Evolutionary conservation across 2,329 filamentous ascomycete species (phyloP), one percentile per base, ranked within the genome.

Genomic region (Trichothecium sympodiale): DNA sequence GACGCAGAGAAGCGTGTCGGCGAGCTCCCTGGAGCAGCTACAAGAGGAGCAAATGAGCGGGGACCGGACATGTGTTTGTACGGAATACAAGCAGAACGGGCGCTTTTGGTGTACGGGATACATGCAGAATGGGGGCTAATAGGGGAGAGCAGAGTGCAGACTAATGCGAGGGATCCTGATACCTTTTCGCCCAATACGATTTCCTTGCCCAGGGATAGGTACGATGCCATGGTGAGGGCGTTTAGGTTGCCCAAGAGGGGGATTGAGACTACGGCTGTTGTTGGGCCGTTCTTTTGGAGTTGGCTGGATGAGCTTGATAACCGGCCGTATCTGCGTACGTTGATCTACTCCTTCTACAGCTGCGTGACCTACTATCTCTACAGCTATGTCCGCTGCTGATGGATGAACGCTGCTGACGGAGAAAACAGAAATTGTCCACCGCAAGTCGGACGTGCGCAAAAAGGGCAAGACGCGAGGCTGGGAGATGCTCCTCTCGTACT

Each of bases 401-500:
- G 20, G 6, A 25, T 25, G 10, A 10, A 25, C 6, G 20, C n/a
- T 6, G 20, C 20, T 6, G 20, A 10, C 6, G 20, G 20, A 10
- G 10, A 25, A 25, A 25, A 31, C 17, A 72, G 68, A 79, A 47
- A 71, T 79, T 44, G 65, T 79, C 40, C 75, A 74, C 48, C 69
- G 75, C 44, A 79, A 79, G 53, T 76, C 71, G n/a, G 74, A 79
- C 47, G 74, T 79, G 25, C 69, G 71, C 34, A 79, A 79, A 50
- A 77, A 73, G 56, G 74, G 72, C 41, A 65, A 63, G 47, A 79
- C 74, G 13, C 68, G 75, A 37, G 75, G 75, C 31, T 79, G 73
- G 72, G 75, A 79, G 55, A 61, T 77, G 37, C 74, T 75, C 61
- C 64, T 79, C 27, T 75, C 71, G 3, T 62, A 79, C 52, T 65